These are phyloP conservation scores for Cicer arietinum DNA, from an alignment of 306 rosid species.

Conservation along the genomic window DNA sequence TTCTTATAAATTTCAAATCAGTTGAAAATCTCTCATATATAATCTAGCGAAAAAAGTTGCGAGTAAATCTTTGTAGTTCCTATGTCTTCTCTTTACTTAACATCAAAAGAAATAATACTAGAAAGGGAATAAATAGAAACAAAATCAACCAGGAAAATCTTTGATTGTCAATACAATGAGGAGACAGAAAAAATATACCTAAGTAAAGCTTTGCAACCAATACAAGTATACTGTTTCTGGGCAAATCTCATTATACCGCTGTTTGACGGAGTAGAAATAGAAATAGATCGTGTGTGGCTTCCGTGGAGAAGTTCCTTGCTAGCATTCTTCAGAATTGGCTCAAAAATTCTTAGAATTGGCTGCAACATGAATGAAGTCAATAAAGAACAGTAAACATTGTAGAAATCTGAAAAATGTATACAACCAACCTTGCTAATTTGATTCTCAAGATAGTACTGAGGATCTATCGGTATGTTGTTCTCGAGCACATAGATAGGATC, in stretches of 20 bases:
- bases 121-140: constrained; percentile 24
- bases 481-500: constrained; percentile 97
- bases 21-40: constrained; percentile 12
- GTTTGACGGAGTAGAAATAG: constrained; percentile 89
- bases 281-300: constrained; percentile 91
- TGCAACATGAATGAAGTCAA: constrained; percentile 53
- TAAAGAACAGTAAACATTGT: constrained; percentile 36
- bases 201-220: constrained; percentile 93
- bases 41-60: not conserved
- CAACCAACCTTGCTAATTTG: constrained; percentile 87
- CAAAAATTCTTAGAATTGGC: constrained; percentile 96
- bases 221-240: constrained; percentile 82
- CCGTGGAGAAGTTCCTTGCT: constrained; percentile 98
- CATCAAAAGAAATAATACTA: constrained; percentile 17
- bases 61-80: constrained; percentile 21
- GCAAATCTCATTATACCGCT: constrained; percentile 95
- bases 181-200: constrained; percentile 56
- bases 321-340: constrained; percentile 96
- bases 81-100: constrained; percentile 25
- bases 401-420: constrained; percentile 24
- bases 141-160: constrained; percentile 37
- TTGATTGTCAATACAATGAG: constrained; percentile 9
- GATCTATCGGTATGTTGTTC: constrained; percentile 94
- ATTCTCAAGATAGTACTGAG: constrained; percentile 97
- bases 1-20: not conserved